These are phyloP conservation scores for Nepenthes alata DNA, from an alignment of 179 eudicot genomes.

Conservation along the genomic window DNA sequence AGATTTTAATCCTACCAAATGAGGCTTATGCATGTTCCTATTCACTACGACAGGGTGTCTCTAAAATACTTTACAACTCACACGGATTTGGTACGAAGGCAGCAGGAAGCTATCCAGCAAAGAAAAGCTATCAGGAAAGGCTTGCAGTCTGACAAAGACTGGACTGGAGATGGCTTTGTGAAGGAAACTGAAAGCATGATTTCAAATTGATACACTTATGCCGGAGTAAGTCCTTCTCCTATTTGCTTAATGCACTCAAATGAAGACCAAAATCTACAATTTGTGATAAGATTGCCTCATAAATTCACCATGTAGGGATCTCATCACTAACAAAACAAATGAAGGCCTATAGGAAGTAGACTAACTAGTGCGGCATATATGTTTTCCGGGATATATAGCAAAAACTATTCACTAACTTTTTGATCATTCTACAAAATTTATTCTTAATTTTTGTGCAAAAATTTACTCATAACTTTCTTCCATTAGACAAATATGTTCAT, in stretches of 20 bases:
- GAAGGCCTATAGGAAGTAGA: too few relatives aligned
- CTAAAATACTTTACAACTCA: conserved; percentile 88
- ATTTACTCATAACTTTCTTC: too few relatives aligned
- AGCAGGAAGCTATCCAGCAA: conserved; percentile 67
- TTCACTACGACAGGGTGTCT: conserved; percentile 39
- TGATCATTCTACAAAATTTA: too few relatives aligned
- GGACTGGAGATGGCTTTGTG: conserved; percentile 98
- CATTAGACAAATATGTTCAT: too few relatives aligned
- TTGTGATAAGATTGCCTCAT: too few relatives aligned
- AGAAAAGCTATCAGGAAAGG: conserved; percentile 75
- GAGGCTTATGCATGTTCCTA: background rate
- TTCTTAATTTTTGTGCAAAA: too few relatives aligned
- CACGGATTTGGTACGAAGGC: conserved; percentile 71
- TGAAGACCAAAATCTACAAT: too few relatives aligned
- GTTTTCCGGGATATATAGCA: too few relatives aligned
- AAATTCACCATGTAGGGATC: too few relatives aligned
- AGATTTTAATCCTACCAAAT: background rate
- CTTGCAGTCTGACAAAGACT: conserved; percentile 81
- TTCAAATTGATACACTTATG: conserved; percentile 39
- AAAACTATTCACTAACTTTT: too few relatives aligned
- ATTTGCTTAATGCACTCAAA: background rate
- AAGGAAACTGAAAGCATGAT: conserved; percentile 92
- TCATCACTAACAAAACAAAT: too few relatives aligned
- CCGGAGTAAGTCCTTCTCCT: background rate
- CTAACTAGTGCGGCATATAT: too few relatives aligned